These are phyloP conservation scores for Pezicula rhizophila DNA, from an alignment of 2,329 filamentous ascomycete species.

Conservation along the genomic window DNA sequence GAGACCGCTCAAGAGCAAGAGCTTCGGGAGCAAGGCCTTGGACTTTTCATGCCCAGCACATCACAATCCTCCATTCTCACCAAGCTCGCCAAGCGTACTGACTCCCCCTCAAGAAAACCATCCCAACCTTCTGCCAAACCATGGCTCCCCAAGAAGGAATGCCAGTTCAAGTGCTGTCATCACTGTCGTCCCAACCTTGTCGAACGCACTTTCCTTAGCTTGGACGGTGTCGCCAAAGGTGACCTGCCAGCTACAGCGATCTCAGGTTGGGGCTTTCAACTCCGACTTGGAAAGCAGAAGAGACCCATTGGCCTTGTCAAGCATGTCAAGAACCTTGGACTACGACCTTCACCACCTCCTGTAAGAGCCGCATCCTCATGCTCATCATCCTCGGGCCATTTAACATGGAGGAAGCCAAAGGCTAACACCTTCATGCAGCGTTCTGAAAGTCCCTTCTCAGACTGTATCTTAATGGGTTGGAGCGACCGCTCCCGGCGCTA, in stretches of 20 bases:
- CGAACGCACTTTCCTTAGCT: constrained; percentile 41
- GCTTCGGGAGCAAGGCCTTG: background rate
- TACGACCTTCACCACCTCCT: constrained; percentile 15
- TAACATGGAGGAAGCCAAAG: background rate
- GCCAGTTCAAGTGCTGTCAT: constrained; percentile 44
- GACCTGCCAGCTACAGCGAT: constrained; percentile 44
- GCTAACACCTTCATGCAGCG: no score
- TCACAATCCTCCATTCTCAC: background rate
- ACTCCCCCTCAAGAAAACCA: background rate
- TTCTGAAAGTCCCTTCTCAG: background rate
- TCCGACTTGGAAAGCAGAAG: constrained; percentile 23
- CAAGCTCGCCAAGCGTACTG: background rate
- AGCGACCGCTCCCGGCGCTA: no score
- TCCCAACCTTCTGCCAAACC: constrained; percentile 15
- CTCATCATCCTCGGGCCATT: no score
- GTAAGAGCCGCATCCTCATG: constrained; percentile 7
- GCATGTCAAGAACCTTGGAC: constrained; percentile 21
- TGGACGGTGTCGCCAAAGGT: constrained; percentile 43
- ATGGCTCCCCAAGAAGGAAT: constrained; percentile 39
- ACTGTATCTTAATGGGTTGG: no score
- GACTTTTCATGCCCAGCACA: background rate
- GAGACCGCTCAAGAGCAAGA: constrained; percentile 1
- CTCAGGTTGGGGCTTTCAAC: constrained; percentile 47
- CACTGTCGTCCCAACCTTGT: constrained; percentile 38
- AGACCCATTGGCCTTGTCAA: constrained; percentile 32